Evolutionary conservation across 2,329 filamentous ascomycete species (phyloP).

Genomic region (Fusarium cyanostomum): DNA sequence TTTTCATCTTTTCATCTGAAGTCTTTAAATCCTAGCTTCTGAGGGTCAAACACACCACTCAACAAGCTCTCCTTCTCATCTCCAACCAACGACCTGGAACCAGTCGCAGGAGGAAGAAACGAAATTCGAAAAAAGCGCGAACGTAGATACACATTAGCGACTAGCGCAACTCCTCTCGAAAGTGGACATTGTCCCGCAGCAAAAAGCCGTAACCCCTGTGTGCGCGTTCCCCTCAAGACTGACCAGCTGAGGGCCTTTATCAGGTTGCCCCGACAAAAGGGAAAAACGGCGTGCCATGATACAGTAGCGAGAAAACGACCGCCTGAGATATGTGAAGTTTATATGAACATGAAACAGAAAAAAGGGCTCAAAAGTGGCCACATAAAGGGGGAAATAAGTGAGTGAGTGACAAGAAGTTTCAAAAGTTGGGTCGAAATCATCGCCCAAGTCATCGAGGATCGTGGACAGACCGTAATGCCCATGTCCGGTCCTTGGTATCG

Average conservation of each 20-base stretch:
- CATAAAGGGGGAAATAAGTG: slow-evolving; percentile 25
- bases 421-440: slow-evolving; percentile 36
- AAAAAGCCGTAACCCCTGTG: slow-evolving; percentile 28
- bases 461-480: slow-evolving; percentile 38
- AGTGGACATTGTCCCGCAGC: slow-evolving; percentile 17
- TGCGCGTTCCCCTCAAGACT: slow-evolving; percentile 16
- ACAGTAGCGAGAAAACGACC: slow-evolving; percentile 22
- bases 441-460: slow-evolving; percentile 38
- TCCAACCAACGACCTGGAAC: slow-evolving; percentile 38
- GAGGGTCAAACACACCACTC: slow-evolving; percentile 5
- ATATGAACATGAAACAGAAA: slow-evolving; percentile 40
- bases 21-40: slow-evolving; percentile 36
- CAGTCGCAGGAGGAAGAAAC: slow-evolving; percentile 33
- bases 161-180: slow-evolving; percentile 33
- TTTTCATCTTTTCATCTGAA: slow-evolving; percentile 39
- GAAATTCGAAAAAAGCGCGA: slow-evolving; percentile 39
- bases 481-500: slow-evolving; percentile 37
- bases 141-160: slow-evolving; percentile 45
- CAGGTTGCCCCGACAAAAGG: slow-evolving; percentile 21
- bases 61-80: slow-evolving; percentile 23
- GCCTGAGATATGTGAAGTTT: slow-evolving; percentile 36
- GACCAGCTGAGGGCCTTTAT: slow-evolving; percentile 14
- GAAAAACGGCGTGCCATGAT: slow-evolving; percentile 30
- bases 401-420: slow-evolving; percentile 41
- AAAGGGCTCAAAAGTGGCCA: slow-evolving; percentile 26